Evolutionary conservation across 495 filamentous ascomycete species (phyloP).

Genomic region (Thozetella sp.): DNA sequence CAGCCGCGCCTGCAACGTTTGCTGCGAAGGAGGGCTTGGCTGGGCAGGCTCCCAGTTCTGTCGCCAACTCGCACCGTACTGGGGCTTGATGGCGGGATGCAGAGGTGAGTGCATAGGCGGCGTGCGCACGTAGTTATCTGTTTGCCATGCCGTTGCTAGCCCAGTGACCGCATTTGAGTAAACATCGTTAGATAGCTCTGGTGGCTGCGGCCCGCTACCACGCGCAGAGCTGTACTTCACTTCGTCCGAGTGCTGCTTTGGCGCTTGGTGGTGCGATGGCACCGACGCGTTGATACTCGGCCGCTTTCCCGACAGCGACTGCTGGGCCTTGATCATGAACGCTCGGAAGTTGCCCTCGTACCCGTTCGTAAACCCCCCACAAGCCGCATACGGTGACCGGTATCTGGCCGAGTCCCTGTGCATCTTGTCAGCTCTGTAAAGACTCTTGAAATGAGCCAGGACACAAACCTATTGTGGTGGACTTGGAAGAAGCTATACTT

Average conservation of each 20-base stretch:
- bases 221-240: constrained; percentile 13
- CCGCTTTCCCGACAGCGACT: constrained; percentile 30
- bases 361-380: constrained; percentile 56
- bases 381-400: constrained; percentile 50
- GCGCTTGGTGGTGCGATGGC: not conserved
- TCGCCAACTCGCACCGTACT: constrained; percentile 34
- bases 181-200: constrained; percentile 15
- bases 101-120: too few relatives aligned
- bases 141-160: constrained; percentile 19
- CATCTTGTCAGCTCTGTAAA: constrained; percentile 10
- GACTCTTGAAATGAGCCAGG: not conserved
- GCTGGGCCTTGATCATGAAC: constrained; percentile 43
- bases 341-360: constrained; percentile 52
- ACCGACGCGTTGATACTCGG: constrained; percentile 12
- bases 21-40: too few relatives aligned
- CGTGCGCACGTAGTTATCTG: too few relatives aligned
- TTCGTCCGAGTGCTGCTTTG: not conserved
- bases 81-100: constrained; percentile 48
- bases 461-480: constrained; percentile 44
- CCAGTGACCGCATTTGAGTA: constrained; percentile 6
- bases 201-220: constrained; percentile 9
- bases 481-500: constrained; percentile 57
- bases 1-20: not conserved
- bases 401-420: constrained; percentile 46
- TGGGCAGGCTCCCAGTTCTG: constrained; percentile 13